These are phyloP conservation scores for Oehlia diaphana DNA, from an alignment of 192 early-diverging fungal genomes.

Conservation along the genomic window DNA sequence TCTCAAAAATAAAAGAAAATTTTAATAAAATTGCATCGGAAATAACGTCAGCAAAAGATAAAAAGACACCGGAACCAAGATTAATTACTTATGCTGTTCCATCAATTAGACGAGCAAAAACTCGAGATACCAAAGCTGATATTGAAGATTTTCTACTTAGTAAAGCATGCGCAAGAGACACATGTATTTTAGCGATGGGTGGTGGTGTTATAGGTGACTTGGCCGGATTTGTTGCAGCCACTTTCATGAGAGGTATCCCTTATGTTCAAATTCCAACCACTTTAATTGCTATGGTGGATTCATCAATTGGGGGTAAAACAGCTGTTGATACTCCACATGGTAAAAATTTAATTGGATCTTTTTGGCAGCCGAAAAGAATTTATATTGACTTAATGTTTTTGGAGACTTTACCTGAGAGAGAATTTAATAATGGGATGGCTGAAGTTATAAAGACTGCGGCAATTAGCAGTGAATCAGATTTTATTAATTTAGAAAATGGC, in stretches of 20 bases:
- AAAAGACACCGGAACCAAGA: conserved; percentile 37
- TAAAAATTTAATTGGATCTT: conserved; percentile 96
- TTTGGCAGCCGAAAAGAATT: conserved; percentile 94
- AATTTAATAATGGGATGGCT: conserved; percentile 96
- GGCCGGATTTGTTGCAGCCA: conserved; percentile 96
- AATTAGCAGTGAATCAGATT: conserved; percentile 87
- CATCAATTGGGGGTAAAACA: conserved; percentile 96
- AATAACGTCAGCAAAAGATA: conserved; percentile 14
- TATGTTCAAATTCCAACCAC: conserved; percentile 96
- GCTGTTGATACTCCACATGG: conserved; percentile 94
- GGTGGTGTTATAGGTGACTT: conserved; percentile 98
- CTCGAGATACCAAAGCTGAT: conserved; percentile 77
- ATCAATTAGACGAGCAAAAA: conserved; percentile 88
- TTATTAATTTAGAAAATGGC: conserved; percentile 85
- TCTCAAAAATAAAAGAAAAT: conserved; percentile 53
- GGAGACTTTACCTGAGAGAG: conserved; percentile 81
- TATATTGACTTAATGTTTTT: conserved; percentile 90
- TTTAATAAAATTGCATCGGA: conserved; percentile 50
- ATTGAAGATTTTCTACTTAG: conserved; percentile 93
- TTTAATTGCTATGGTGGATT: conserved; percentile 96
- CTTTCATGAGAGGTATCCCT: conserved; percentile 96
- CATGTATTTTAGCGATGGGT: conserved; percentile 89
- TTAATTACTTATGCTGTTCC: conserved; percentile 77
- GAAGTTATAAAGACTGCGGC: conserved; percentile 98
- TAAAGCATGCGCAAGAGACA: conserved; percentile 87